These are phyloP conservation scores for Nymphaea colorata DNA, from an alignment of 164 flowering plant species.

Conservation along the genomic window DNA sequence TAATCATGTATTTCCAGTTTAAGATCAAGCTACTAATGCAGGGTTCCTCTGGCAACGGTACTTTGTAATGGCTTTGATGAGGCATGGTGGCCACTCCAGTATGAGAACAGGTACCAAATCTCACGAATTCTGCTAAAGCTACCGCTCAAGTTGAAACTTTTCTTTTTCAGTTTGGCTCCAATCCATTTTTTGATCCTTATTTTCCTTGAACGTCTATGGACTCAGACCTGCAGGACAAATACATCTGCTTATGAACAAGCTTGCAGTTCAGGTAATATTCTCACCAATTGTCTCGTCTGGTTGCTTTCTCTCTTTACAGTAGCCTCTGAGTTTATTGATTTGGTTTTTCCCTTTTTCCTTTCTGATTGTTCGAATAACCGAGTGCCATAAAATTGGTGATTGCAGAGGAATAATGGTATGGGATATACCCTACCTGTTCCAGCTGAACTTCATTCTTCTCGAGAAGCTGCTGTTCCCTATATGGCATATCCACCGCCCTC, in stretches of 20 bases:
- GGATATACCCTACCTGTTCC: neutral
- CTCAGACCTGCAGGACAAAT: neutral
- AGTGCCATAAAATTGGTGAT: neutral
- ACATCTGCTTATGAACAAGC: neutral
- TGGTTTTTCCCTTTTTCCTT: neutral
- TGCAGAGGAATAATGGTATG: neutral
- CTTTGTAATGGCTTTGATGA: neutral
- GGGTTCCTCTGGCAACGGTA: neutral
- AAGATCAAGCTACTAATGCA: neutral
- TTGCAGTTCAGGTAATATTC: neutral
- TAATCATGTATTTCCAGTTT: neutral
- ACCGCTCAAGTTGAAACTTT: no score
- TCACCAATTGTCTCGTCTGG: no score
- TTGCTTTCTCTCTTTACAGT: no score
- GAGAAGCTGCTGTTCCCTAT: neutral
- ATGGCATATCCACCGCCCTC: neutral
- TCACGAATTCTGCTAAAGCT: no score
- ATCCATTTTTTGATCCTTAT: neutral
- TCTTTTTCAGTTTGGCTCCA: neutral
- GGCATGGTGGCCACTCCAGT: neutral
- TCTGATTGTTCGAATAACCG: neutral
- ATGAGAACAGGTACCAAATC: neutral
- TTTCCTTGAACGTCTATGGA: neutral
- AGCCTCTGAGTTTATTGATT: no score
- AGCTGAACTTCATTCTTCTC: neutral